These are phyloP conservation scores for Diatrype stigma DNA, from an alignment of 2,329 filamentous ascomycete species.

Conservation along the genomic window DNA sequence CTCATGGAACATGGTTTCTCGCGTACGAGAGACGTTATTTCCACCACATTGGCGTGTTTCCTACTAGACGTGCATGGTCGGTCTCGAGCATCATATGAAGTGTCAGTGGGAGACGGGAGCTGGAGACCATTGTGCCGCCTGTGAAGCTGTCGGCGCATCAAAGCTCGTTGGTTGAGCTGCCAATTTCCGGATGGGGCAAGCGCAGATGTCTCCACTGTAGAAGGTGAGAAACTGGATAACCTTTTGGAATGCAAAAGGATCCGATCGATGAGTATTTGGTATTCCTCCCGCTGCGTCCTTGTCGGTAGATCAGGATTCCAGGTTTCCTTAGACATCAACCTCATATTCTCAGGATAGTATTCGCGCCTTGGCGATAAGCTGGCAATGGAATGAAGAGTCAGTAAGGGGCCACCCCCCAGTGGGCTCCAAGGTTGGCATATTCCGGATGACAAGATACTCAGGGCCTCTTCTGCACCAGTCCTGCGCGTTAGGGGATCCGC, in stretches of 20 bases:
- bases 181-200: conserved; percentile 5
- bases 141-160: conserved; percentile 24
- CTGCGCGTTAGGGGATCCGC: conserved; percentile 54
- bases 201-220: not conserved
- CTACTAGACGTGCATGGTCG: conserved; percentile 6
- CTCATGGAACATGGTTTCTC: conserved; percentile 11
- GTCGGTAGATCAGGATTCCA: conserved; percentile 31
- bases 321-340: conserved; percentile 28
- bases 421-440: conserved; percentile 45
- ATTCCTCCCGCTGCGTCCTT: conserved; percentile 35
- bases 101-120: conserved; percentile 5
- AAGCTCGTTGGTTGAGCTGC: conserved; percentile 16
- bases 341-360: conserved; percentile 34
- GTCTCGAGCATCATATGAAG: conserved; percentile 15
- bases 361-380: conserved; percentile 26
- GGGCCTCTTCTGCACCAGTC: conserved; percentile 59
- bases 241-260: conserved; percentile 28
- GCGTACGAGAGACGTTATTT: conserved; percentile 8
- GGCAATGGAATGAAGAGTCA: conserved; percentile 16
- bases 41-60: conserved; percentile 15
- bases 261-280: conserved; percentile 21
- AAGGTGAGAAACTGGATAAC: conserved; percentile 18
- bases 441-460: conserved; percentile 45
- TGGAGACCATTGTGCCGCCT: conserved; percentile 11
- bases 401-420: conserved; percentile 6